Evolutionary conservation across 352 stramenopile species (phyloP), one percentile per base, ranked within the genome.

Genomic region (Pythium scleroteichum): DNA sequence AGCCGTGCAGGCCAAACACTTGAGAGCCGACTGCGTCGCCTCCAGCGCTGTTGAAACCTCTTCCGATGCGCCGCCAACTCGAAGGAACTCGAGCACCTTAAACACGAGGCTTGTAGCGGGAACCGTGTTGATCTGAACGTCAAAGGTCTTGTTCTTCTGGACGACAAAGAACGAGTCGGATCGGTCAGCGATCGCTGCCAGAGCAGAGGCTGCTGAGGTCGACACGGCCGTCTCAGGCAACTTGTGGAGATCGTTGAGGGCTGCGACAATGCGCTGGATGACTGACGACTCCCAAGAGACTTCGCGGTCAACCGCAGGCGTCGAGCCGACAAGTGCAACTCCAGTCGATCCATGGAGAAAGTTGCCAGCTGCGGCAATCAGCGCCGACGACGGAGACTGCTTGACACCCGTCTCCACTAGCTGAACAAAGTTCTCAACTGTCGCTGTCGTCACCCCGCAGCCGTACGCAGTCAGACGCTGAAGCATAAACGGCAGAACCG

Each of bases 101-200:
- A 53, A 59, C 17, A 64, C 38, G 22, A 69, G 55, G 9, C 24
- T 62, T 14, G 53, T 51, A 9, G 40, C 20, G 0, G 62, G 53
- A n/a, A 69, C 29, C 32, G 47, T 55, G 19, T 20, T 51, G 29
- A 59, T 9, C 32, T 69, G 50, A 5, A 22, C 62, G 33, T 69
- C 62, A 10, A 69, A 63, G 0, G 54, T 59, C 26, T 63, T 69
- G 40, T 32, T 64, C 40, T 59, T 69, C 29, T 69, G 62, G 8
- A 53, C 33, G 8, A 59, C 52, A n/a, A 42, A 40, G 26, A 68
- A 52, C 4, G 45, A 33, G 16, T 47, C 52, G 0, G 29, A 38
- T 8, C 46, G 52, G 26, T 68, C 61, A 14, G 35, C 61, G 13
- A 68, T 42, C 9, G n/a, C 40, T 10, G 41, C 51, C 4, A 26